Evolutionary conservation across 164 flowering plant species (phyloP), one percentile per base, ranked within the genome.

Genomic region (Vitis rotundifolia): DNA sequence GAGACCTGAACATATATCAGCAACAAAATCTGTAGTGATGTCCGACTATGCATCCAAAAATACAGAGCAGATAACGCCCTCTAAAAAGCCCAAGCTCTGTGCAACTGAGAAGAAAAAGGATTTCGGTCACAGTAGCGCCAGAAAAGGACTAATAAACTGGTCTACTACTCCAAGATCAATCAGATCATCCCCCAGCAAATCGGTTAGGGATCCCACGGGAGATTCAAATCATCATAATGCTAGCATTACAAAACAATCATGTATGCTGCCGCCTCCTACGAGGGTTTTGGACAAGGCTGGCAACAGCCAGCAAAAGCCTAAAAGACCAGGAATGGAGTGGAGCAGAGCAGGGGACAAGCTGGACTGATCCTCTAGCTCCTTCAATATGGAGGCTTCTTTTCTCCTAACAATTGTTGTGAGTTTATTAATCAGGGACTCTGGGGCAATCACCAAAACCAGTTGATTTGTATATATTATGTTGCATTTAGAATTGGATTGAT

Each of bases 131-230:
- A 83, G 72, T 54, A 14, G 71, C 47, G 54, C 57, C 6, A 79
- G 73, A 66, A 85, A 81, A 69, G 85, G 80, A 44, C 68, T 77
- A 49, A 57, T 81, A 29, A 77, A 68, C 60, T 87, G 85, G 84
- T 78, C 90, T 14, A 64, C 84, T 14, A 64, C 84, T 14, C 86
- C 87, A 16, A 76, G 79, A 70, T 85, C 91, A 66, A 81, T 77
- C 51, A 82, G 88, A 80, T 79, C 90, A 62, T 83, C 91, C 52
- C 88, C 88, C 18, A 71, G 72, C 60, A 84, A 81, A 72, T 67
- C 76, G 48, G 77, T 75, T 29, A 77, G 76, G 69, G 87, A 84
- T 13, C 57, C 78, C 4, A 61, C 61, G 44, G 9, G 78, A 2
- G 86, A 79, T 50, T 62, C 69, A 15, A 84, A 72, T 80, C 75